phyloP scores from a whole-genome alignment of 441 rosid genomes.

The Adansonia gregorii region DNA sequence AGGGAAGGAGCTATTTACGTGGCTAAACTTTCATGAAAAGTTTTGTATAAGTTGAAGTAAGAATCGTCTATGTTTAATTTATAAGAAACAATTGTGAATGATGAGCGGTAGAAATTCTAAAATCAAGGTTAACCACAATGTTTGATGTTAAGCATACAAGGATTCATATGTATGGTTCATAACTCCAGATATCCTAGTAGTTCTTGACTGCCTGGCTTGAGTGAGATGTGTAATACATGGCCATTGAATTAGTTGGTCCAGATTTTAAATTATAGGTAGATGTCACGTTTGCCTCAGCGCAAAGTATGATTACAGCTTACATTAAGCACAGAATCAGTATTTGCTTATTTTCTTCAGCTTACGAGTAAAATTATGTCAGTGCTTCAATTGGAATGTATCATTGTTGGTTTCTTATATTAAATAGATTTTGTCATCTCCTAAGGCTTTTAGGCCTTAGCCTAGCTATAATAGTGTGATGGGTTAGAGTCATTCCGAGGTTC shows the following conservation, averaged over 20 bases:
- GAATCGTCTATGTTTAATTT: slow-evolving; percentile 6
- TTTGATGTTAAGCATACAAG: background rate
- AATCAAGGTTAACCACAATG: background rate
- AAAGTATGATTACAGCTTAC: background rate
- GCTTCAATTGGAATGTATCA: slow-evolving; percentile 10
- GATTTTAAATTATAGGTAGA: background rate
- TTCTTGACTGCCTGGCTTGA: slow-evolving; percentile 6
- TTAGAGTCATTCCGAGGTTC: background rate
- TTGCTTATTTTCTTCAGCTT: background rate
- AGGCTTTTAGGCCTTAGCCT: slow-evolving; percentile 16
- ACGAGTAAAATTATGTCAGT: background rate
- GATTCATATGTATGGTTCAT: slow-evolving; percentile 6
- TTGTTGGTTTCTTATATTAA: background rate
- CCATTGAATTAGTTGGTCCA: background rate
- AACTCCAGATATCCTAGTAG: background rate
- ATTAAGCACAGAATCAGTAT: background rate
- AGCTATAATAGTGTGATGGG: slow-evolving; percentile 7
- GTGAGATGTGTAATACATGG: background rate
- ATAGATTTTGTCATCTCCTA: too few species aligned
- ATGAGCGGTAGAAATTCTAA: background rate
- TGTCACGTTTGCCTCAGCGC: background rate
- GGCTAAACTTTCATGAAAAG: background rate
- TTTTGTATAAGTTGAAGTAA: slow-evolving; percentile 5
- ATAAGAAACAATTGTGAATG: slow-evolving; percentile 9
- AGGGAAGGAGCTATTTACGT: background rate